Percentiles rank a stretch among this genome's conserved stretches.
phyloP scores from a whole-genome alignment of 1,284 basidiomycete species.

The Heterobasidion irregulare region DNA sequence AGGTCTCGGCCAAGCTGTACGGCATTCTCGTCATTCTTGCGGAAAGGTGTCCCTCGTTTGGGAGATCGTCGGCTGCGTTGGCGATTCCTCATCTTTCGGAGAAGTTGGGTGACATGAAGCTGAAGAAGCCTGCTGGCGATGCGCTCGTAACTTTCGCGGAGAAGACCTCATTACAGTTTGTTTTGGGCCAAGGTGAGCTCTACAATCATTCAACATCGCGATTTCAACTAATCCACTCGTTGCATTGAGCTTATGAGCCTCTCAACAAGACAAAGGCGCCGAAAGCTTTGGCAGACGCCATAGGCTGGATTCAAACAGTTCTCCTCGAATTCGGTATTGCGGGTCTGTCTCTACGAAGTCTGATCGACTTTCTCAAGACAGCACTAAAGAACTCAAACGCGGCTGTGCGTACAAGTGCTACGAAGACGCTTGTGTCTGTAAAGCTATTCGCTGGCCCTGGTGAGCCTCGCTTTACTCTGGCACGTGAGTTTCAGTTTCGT shows the following conservation, averaged over 20 bases:
- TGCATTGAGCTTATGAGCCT: constrained; percentile 74
- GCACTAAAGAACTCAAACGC: constrained; percentile 93
- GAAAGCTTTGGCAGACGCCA: constrained; percentile 90
- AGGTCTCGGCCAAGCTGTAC: constrained; percentile 89
- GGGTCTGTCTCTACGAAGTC: constrained; percentile 74
- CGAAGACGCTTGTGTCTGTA: constrained; percentile 87
- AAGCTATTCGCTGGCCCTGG: constrained; percentile 88
- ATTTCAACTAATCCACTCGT: neutral
- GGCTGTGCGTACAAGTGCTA: constrained; percentile 90
- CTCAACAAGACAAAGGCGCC: constrained; percentile 94
- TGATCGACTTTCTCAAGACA: constrained; percentile 89
- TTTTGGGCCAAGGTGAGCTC: constrained; percentile 78
- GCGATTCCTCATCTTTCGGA: constrained; percentile 84
- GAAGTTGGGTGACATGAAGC: constrained; percentile 94
- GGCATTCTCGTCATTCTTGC: constrained; percentile 70
- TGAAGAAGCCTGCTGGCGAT: constrained; percentile 97
- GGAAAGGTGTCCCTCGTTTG: constrained; percentile 76
- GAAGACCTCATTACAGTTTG: constrained; percentile 91
- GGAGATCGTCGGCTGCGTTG: constrained; percentile 79
- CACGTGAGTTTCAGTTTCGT: neutral
- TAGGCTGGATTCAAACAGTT: constrained; percentile 85
- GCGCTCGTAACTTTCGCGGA: constrained; percentile 79
- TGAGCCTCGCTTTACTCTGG: constrained; percentile 28
- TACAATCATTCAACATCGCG: neutral
- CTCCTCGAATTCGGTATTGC: constrained; percentile 91